A percentile compares a stretch with the other conserved stretches of the same genome.
Conservation (phyloP, 2,329 filamentous ascomycete species). For the Knufia fluminis region DNA sequence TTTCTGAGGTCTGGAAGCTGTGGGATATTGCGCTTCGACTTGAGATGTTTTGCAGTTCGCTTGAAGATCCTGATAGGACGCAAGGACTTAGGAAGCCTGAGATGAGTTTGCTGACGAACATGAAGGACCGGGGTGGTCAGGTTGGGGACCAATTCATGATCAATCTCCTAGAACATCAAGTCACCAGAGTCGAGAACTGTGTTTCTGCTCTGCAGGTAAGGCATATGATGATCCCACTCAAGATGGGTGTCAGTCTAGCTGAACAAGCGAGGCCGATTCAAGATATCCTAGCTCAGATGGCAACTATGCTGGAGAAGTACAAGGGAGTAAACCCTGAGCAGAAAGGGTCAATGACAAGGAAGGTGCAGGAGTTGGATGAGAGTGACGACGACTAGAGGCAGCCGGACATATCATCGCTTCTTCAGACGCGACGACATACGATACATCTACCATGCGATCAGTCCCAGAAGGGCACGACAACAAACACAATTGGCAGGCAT, state of each 20-base stretch:
- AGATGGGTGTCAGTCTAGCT: constrained; percentile 52
- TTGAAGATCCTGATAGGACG: constrained; percentile 56
- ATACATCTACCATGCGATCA: too few species aligned
- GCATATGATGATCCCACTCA: constrained; percentile 65
- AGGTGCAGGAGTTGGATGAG: background rate
- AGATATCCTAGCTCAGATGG: constrained; percentile 48
- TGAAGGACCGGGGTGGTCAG: constrained; percentile 66
- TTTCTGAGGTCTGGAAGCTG: constrained; percentile 75
- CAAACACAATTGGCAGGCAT: too few species aligned
- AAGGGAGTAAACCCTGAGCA: background rate
- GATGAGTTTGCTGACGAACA: constrained; percentile 68
- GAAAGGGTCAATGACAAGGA: background rate
- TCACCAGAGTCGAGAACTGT: constrained; percentile 89
- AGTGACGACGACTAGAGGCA: background rate
- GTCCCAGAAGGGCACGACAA: too few species aligned
- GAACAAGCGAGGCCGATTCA: constrained; percentile 70
- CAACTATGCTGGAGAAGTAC: background rate
- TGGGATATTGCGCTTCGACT: constrained; percentile 83
- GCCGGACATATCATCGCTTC: background rate
- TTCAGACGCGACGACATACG: too few species aligned
- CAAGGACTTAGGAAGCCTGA: constrained; percentile 66
- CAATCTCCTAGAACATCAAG: constrained; percentile 88
- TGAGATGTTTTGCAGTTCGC: constrained; percentile 81
- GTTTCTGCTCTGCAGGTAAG: constrained; percentile 70
- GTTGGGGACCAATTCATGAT: constrained; percentile 80